These are phyloP conservation scores for Ophiostoma fasciatum DNA, from an alignment of 2,329 filamentous ascomycete species.

Conservation along the genomic window DNA sequence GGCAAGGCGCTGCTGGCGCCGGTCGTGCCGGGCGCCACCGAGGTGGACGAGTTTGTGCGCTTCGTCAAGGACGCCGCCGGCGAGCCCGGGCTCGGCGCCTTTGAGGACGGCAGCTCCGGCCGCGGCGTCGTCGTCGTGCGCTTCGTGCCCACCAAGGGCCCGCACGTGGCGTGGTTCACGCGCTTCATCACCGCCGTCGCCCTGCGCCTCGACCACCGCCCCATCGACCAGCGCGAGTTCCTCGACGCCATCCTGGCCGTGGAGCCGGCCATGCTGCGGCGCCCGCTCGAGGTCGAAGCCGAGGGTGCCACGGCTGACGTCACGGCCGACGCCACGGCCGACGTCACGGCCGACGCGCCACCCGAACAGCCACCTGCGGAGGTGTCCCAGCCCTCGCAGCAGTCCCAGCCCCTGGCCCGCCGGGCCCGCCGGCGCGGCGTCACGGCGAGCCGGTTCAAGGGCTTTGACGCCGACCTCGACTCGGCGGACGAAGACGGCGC, in stretches of 20 bases:
- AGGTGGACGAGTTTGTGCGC: slow-evolving; percentile 59
- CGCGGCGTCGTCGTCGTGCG: slow-evolving; percentile 68
- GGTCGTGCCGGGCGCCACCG: slow-evolving; percentile 47
- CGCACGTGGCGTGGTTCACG: slow-evolving; percentile 48
- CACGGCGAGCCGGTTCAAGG: slow-evolving; percentile 54
- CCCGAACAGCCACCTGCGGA: neutral
- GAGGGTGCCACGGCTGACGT: neutral
- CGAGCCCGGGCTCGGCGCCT: slow-evolving; percentile 52
- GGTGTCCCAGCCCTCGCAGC: too few species aligned
- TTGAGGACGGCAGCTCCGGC: slow-evolving; percentile 47
- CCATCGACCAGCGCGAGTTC: slow-evolving; percentile 82
- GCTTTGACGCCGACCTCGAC: slow-evolving; percentile 42
- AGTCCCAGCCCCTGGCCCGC: too few species aligned
- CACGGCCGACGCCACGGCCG: slow-evolving; percentile 15
- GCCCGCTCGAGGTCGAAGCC: slow-evolving; percentile 43
- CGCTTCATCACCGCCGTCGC: slow-evolving; percentile 57
- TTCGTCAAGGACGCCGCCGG: slow-evolving; percentile 64
- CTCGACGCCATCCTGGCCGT: slow-evolving; percentile 76
- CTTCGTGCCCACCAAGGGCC: slow-evolving; percentile 44
- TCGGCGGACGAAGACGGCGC: slow-evolving; percentile 18
- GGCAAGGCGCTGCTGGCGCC: slow-evolving; percentile 65
- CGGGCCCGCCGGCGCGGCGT: too few species aligned
- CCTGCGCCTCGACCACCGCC: slow-evolving; percentile 58
- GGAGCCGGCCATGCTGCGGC: slow-evolving; percentile 57
- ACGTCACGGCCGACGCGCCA: neutral